These are phyloP conservation scores for Mucor ambiguus DNA, from an alignment of 371 early-diverging fungal species.

Conservation along the genomic window DNA sequence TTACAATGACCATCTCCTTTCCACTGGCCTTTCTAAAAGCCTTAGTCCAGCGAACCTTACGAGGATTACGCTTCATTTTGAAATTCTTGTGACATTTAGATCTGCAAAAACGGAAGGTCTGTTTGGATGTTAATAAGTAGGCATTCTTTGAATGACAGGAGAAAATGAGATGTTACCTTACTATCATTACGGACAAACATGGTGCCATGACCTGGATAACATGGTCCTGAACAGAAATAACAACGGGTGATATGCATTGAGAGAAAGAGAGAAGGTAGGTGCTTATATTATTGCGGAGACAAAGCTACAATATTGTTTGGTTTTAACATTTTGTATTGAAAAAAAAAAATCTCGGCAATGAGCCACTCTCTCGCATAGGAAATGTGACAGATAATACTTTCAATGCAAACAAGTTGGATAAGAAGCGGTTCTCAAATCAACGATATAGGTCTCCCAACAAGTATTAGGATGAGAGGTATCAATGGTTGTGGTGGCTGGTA, in stretches of 20 bases:
- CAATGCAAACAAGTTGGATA: not conserved
- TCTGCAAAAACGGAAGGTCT: conserved; percentile 97
- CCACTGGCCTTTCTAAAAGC: conserved; percentile 97
- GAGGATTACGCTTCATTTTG: conserved; percentile 99
- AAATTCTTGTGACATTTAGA: conserved; percentile 99
- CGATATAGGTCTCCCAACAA: no score
- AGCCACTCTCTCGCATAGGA: not conserved
- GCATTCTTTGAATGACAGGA: not conserved
- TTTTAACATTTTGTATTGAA: not conserved
- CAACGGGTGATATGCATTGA: conserved; percentile 99
- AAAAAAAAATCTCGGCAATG: conserved; percentile 5
- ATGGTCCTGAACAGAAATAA: conserved; percentile 98
- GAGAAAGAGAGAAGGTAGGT: not conserved
- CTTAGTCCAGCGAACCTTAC: conserved; percentile 99
- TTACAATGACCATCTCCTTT: conserved; percentile 97
- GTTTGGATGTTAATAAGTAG: conserved; percentile 2
- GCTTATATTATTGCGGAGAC: conserved; percentile 5
- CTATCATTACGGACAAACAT: conserved; percentile 98
- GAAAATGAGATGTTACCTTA: conserved; percentile 62
- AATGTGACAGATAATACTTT: conserved; percentile 2
- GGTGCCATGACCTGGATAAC: conserved; percentile 99
- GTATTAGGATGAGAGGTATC: no score
- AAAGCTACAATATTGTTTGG: not conserved
- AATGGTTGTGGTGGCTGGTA: no score
- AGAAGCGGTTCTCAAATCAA: no score